phyloP scores from a whole-genome alignment of 2,329 filamentous ascomycete species.

The Alternaria ventricosa region DNA sequence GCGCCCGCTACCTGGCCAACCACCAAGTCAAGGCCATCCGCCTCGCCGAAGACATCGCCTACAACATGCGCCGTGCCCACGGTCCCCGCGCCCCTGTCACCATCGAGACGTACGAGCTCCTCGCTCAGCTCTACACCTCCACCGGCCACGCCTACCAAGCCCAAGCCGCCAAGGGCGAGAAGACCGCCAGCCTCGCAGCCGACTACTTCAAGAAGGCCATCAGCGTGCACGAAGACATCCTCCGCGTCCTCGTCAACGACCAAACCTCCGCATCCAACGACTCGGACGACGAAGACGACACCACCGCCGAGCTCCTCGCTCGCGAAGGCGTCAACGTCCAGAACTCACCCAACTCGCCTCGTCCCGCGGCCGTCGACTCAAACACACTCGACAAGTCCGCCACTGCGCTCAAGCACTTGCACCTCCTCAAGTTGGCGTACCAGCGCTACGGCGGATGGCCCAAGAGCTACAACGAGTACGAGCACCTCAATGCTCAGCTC shows the following conservation, averaged over 20 bases:
- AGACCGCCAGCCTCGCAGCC: conserved; percentile 42
- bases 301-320: conserved; percentile 45
- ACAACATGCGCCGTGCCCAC: conserved; percentile 62
- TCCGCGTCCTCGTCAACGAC: conserved; percentile 40
- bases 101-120: conserved; percentile 57
- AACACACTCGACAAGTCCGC: conserved; percentile 27
- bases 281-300: conserved; percentile 46
- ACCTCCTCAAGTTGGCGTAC: conserved; percentile 49
- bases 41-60: conserved; percentile 62
- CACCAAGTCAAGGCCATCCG: conserved; percentile 49
- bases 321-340: conserved; percentile 43
- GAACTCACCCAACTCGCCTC: conserved; percentile 11
- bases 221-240: conserved; percentile 40
- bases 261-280: conserved; percentile 17
- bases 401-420: conserved; percentile 45
- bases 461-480: conserved; percentile 58
- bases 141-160: conserved; percentile 49
- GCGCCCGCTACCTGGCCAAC: conserved; percentile 59
- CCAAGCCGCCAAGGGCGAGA: conserved; percentile 41
- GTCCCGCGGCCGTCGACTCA: background rate
- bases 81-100: conserved; percentile 57
- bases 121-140: conserved; percentile 58
- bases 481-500: conserved; percentile 55
- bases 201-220: conserved; percentile 51
- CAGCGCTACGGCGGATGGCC: conserved; percentile 55